A percentile compares a stretch with the other conserved stretches of the same genome.
These are phyloP conservation scores for Centella asiatica DNA, from an alignment of 129 eudicot genomes.

Conservation along the genomic window DNA sequence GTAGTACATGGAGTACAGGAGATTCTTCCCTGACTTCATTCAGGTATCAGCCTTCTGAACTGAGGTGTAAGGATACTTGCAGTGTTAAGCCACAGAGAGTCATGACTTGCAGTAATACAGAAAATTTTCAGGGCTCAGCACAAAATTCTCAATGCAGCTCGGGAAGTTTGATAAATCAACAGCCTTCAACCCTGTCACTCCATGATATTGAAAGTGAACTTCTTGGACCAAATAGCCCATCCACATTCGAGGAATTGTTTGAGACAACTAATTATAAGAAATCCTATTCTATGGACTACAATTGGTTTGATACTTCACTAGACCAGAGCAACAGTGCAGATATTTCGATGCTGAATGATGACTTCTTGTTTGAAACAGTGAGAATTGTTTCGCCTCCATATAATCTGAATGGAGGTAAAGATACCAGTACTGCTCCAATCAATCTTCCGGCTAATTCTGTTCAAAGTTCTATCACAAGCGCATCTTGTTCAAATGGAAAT, in stretches of 20 bases:
- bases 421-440: background rate
- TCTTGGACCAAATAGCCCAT: background rate
- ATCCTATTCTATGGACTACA: conserved; percentile 22
- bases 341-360: conserved; percentile 22
- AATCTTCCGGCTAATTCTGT: conserved; percentile 27
- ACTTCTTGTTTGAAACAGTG: conserved; percentile 23
- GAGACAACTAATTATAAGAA: conserved; percentile 27
- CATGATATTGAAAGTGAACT: conserved; percentile 8
- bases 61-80: background rate
- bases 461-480: conserved; percentile 31
- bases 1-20: conserved; percentile 22
- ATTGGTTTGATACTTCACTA: conserved; percentile 33
- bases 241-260: conserved; percentile 32
- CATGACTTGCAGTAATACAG: conserved; percentile 2
- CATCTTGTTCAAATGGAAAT: conserved; percentile 21
- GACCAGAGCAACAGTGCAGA: conserved; percentile 22
- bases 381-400: conserved; percentile 17
- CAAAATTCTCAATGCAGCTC: background rate
- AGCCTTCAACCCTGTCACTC: conserved; percentile 5
- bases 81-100: conserved; percentile 8
- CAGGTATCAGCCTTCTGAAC: conserved; percentile 11
- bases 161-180: background rate
- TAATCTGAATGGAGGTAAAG: background rate
- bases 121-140: conserved; percentile 24
- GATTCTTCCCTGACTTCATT: conserved; percentile 34